Conservation (phyloP, 768 basidiomycete genomes). For the Lactarius tabidus region DNA sequence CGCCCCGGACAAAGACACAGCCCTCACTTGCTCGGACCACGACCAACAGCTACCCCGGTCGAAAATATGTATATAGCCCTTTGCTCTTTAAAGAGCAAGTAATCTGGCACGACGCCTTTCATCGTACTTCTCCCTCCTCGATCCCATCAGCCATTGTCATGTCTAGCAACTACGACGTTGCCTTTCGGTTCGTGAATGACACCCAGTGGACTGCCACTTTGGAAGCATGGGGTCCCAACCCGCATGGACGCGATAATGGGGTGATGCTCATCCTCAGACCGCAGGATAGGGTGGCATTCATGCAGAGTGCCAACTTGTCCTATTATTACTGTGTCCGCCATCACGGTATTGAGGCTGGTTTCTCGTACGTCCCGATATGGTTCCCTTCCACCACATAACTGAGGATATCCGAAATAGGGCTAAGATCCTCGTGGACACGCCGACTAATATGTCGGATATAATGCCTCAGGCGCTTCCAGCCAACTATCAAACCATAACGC, state of each 20-base stretch:
- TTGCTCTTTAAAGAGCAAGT: constrained; percentile 1
- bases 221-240: constrained; percentile 31
- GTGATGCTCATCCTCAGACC: constrained; percentile 34
- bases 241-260: constrained; percentile 33
- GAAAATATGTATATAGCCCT: background rate
- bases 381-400: background rate
- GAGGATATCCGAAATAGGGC: constrained; percentile 2
- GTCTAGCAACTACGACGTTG: constrained; percentile 45
- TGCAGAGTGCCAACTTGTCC: constrained; percentile 45
- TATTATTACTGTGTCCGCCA: constrained; percentile 48
- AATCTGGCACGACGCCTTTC: constrained; percentile 2
- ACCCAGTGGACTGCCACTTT: constrained; percentile 39
- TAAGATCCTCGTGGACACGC: constrained; percentile 18
- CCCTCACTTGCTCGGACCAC: constrained; percentile 1
- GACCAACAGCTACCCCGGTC: constrained; percentile 4
- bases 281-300: constrained; percentile 43
- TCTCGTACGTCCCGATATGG: constrained; percentile 40
- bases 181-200: constrained; percentile 51
- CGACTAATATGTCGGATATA: constrained; percentile 17
- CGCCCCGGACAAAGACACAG: constrained; percentile 22
- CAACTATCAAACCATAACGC: constrained; percentile 17
- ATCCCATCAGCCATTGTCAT: constrained; percentile 2
- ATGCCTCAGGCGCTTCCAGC: constrained; percentile 16
- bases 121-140: background rate
- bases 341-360: constrained; percentile 36